Evolutionary conservation across 139 green algal species (phyloP).

Genomic region (Tetraselmis striata): DNA sequence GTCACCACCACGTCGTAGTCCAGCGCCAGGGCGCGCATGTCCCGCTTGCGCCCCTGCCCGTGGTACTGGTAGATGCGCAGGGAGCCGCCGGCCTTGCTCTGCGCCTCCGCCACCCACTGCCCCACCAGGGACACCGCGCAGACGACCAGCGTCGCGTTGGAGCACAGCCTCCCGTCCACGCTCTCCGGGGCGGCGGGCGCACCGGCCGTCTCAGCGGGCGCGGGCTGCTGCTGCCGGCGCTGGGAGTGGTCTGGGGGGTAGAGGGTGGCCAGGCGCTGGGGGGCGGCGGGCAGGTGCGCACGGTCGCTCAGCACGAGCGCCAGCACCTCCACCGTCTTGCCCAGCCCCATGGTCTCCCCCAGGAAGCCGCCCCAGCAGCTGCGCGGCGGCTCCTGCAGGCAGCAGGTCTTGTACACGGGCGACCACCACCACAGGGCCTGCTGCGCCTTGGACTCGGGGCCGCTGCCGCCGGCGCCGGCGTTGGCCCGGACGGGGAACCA

Average conservation of each 20-base stretch:
- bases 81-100: slow-evolving; percentile 31
- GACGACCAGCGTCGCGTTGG: slow-evolving; percentile 50
- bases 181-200: slow-evolving; percentile 3
- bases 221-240: background rate
- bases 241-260: background rate
- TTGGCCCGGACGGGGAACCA: slow-evolving; percentile 17
- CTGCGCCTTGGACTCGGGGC: slow-evolving; percentile 1
- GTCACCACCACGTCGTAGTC: slow-evolving; percentile 60
- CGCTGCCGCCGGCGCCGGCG: background rate
- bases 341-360: slow-evolving; percentile 58
- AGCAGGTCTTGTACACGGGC: slow-evolving; percentile 26
- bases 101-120: slow-evolving; percentile 56
- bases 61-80: slow-evolving; percentile 61
- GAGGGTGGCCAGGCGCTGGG: background rate
- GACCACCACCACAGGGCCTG: slow-evolving; percentile 24
- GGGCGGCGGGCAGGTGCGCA: slow-evolving; percentile 1
- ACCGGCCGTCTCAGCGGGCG: background rate
- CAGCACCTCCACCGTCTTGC: slow-evolving; percentile 63
- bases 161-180: background rate
- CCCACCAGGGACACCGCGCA: slow-evolving; percentile 62
- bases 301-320: slow-evolving; percentile 55
- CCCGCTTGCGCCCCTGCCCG: slow-evolving; percentile 28
- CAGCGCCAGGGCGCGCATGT: slow-evolving; percentile 34
- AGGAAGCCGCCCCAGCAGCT: slow-evolving; percentile 39
- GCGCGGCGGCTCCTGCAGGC: slow-evolving; percentile 24